Percentiles rank a stretch among this genome's conserved stretches.
Conservation (phyloP, 257 asterid species). For the Ballota nigra region DNA sequence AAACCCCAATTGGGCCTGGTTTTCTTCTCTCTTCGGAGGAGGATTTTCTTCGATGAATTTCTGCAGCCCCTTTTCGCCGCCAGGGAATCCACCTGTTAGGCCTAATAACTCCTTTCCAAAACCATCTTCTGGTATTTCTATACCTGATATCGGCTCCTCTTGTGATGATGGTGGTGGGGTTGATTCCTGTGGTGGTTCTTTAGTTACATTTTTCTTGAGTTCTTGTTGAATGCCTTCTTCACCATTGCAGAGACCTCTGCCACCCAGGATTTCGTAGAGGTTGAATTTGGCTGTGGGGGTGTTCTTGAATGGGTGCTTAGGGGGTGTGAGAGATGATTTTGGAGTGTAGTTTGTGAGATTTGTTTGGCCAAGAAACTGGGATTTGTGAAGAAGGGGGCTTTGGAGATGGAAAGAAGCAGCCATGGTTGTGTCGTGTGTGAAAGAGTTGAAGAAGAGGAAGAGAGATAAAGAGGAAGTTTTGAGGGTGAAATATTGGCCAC, state of each 20-base stretch:
- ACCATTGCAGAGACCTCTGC: slow-evolving; percentile 79
- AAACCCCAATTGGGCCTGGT: slow-evolving; percentile 23
- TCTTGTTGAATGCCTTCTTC: slow-evolving; percentile 63
- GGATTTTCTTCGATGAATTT: slow-evolving; percentile 72
- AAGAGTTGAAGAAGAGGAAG: background rate
- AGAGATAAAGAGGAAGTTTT: background rate
- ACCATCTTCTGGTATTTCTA: slow-evolving; percentile 43
- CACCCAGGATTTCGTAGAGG: slow-evolving; percentile 72
- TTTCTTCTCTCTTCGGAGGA: slow-evolving; percentile 46
- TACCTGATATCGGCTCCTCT: slow-evolving; percentile 17
- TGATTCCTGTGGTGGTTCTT: slow-evolving; percentile 26
- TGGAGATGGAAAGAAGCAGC: slow-evolving; percentile 60
- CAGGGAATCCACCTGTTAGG: slow-evolving; percentile 87
- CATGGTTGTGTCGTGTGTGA: slow-evolving; percentile 33
- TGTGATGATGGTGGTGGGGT: slow-evolving; percentile 11
- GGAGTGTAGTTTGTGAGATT: slow-evolving; percentile 26
- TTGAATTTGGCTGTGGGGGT: slow-evolving; percentile 65
- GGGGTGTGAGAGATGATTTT: slow-evolving; percentile 24
- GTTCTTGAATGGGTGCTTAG: slow-evolving; percentile 28
- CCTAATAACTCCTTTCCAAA: slow-evolving; percentile 82
- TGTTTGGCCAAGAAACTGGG: slow-evolving; percentile 60
- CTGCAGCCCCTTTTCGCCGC: slow-evolving; percentile 74
- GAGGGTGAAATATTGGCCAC: slow-evolving; percentile 42
- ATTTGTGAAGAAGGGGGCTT: slow-evolving; percentile 44
- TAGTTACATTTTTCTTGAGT: slow-evolving; percentile 41